These are phyloP conservation scores for Setomelanomma holmii DNA, from an alignment of 2,329 filamentous ascomycete genomes.

Conservation along the genomic window DNA sequence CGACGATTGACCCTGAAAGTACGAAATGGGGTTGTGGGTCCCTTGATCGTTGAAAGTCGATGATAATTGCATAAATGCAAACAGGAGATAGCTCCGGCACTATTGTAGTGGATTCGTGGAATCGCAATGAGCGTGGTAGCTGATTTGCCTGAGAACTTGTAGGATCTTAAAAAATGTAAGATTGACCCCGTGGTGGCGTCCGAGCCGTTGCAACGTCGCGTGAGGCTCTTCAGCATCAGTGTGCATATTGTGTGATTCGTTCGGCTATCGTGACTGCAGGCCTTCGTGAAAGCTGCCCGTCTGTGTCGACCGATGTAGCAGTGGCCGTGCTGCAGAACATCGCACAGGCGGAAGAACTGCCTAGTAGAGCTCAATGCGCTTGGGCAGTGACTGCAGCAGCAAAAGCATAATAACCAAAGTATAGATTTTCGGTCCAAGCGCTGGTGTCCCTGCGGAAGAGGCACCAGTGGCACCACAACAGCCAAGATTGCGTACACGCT, in stretches of 20 bases:
- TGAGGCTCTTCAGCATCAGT: neutral
- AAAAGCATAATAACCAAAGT: neutral
- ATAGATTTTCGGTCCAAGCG: neutral
- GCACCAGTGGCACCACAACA: neutral
- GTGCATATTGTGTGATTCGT: neutral
- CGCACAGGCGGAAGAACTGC: constrained; percentile 7
- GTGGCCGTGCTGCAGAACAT: neutral
- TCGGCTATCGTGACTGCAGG: neutral
- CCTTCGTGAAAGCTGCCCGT: neutral
- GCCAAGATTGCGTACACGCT: neutral
- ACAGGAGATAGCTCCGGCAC: neutral
- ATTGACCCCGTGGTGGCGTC: neutral
- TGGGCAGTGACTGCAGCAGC: neutral
- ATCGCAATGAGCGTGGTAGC: neutral
- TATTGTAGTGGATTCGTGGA: neutral
- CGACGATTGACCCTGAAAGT: neutral
- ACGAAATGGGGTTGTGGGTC: neutral
- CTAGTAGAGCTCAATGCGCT: neutral
- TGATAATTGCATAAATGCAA: neutral
- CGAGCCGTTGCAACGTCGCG: constrained; percentile 1
- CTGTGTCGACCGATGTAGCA: neutral
- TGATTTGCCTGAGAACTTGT: neutral
- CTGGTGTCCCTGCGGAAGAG: neutral
- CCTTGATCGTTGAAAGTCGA: neutral
- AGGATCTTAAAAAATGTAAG: neutral